Evolutionary conservation across 192 early-diverging fungal genomes (phyloP), one percentile per base, ranked within the genome.

Genomic region (Cetraspora pellucida): DNA sequence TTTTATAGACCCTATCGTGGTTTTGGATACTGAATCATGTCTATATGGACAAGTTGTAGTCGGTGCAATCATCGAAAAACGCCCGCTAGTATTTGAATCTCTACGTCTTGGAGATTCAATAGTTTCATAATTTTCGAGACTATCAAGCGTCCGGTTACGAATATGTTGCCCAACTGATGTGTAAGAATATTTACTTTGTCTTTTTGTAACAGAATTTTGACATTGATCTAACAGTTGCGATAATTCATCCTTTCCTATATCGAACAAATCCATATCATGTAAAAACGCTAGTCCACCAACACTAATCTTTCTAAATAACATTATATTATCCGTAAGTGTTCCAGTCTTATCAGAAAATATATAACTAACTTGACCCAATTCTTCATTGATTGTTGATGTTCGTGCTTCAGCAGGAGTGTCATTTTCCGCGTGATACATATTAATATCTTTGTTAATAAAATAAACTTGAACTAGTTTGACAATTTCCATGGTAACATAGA

Each of bases 341-440:
- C 95, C 95, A 7, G 94, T 96, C 82, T 96, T 96, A 85, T 96
- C 94, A 25, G 91, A 92, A 68, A 97, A 97, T 11, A 97, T 85
- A 75, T 95, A 95, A 69, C 92, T 89, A 66, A 97, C 92, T 77
- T 90, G 89, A 31, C 93, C 95, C 31, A 97, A 83, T 69, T 97
- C 95, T 81, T 97, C 95, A 79, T 94, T 94, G 58, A 96, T 90
- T 23, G 86, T 89, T 2, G 90, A 90, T 9, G 95, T 95, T 27
- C 89, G 84, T 0, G 93, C 93, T 77, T 90, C 88, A 0, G 94
- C 92, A 1, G 91, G 90, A 13, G 90, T 91, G 61, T 94, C 89
- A 1, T 86, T 85, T 57, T 85, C 84, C 2, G 83, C 81, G 52
- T 94, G 87, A 79, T 94, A 95, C 93, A 95, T 95, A 50, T 85